Evolutionary conservation across 1,139 yeast species (phyloP), one percentile per base, ranked within the genome.

Genomic region (Yamadazyma dushanensis): DNA sequence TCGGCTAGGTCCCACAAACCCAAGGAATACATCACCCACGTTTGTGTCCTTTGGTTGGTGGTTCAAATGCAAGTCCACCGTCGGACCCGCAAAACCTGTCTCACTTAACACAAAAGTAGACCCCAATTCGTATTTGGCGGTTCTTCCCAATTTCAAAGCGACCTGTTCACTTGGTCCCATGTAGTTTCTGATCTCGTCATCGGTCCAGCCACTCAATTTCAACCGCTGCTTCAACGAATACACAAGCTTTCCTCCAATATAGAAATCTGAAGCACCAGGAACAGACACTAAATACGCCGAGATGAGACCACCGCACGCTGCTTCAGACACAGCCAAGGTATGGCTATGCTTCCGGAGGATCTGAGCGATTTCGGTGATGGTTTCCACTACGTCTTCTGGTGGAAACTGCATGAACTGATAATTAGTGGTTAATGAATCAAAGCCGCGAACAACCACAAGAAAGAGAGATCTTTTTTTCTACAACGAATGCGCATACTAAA

Each of bases 31-130:
- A 1, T 79, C 73, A 1, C 95, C 95, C 1, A 79, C 78, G 22
- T 62, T 61, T 8, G 55, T 61, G 25, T 52, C 45, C 6, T 40
- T 24, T 8, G 21, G 26, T 8, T 19, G 30, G n/a, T 39, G 43
- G 14, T 49, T 48, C 37, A 69, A 56, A 39, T 69, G 74, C 29
- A 66, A 64, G 45, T 66, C 69, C 2, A 72, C 62, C 0, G 81
- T 67, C 9, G 94, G 94, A 1, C 95, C 95, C 0, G 95, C 94
- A 67, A 84, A 83, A 2, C 96, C 96, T 0, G 95, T 83, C 54
- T 87, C 96, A 0, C 90, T 81, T 23, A 87, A 67, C 5, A 86
- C 88, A 59, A 80, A 86, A 0, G 90, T 83, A 6, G 89, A 80
- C 0, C 95, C 95, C 44, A 86, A 70, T 55, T 87, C 96, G 45